Base-by-base conservation (phyloP, 192 early-diverging fungal genomes). In the Lunasporangiospora selenospora region DNA sequence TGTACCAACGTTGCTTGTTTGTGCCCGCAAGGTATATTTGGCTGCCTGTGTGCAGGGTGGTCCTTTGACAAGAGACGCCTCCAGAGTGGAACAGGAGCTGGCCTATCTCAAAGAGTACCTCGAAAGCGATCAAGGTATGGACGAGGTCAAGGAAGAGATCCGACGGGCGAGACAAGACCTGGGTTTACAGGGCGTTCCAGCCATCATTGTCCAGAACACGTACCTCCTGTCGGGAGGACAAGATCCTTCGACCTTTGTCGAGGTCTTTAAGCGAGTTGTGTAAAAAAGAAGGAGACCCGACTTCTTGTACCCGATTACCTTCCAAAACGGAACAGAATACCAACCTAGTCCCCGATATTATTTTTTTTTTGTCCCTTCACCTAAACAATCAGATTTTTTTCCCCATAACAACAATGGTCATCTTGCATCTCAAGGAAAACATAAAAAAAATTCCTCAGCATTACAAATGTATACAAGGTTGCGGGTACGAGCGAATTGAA, bases 211-310 rank as follows among this genome's bases (percentile, higher is more conserved):
- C 19, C 62, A 64, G 36, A 64, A 55, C 52, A 54, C 40, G n/a
- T 64, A 64, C 24, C 52, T 64, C 2, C 16, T 64, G 8, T 53
- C 52, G 2, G 62, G 62, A 37, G 52, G 52, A 3, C 62, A 64
- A 19, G 45, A 53, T 19, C 3, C 52, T 11, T 16, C 39, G 5
- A 64, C 62, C 7, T 55, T 64, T 55, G 52, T 64, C 19, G 52
- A 64, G 19, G 31, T 64, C 31, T 54, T 64, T 12, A 53, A 64
- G 29, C 62, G 62, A 32, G 62, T 55, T 40, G 53, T 64, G 21
- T 55, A n/a, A n/a, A n/a, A n/a, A n/a, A n/a, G n/a, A n/a, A n/a
- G n/a, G n/a, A n/a, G n/a, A n/a, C n/a, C n/a, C n/a, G n/a, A n/a
- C n/a, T n/a, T n/a, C n/a, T n/a, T n/a, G n/a, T n/a, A n/a, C n/a